Percentiles rank a stretch among this genome's conserved stretches.
Evolutionary conservation across 1,284 basidiomycete species (phyloP).

Genomic region (Ganoderma multipileum): DNA sequence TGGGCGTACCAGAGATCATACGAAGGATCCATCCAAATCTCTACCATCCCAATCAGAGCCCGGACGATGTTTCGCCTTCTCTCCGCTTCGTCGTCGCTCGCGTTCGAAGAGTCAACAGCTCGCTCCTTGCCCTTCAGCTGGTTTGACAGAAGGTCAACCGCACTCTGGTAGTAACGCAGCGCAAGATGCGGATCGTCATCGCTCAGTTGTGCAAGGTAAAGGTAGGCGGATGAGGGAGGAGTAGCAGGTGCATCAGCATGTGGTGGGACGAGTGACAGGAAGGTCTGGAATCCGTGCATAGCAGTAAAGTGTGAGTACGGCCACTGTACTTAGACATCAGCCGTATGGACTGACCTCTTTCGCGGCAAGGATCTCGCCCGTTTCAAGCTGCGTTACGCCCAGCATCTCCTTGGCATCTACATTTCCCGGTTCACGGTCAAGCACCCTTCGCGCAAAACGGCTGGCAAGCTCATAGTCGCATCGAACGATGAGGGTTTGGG

Average conservation of each 20-base stretch:
- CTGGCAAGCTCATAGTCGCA: conserved; percentile 86
- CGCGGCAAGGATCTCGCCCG: conserved; percentile 78
- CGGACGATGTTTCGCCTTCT: conserved; percentile 77
- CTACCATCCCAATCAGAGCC: conserved; percentile 92
- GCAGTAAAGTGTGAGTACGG: background rate
- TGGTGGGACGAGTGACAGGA: conserved; percentile 67
- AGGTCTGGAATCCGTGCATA: conserved; percentile 54
- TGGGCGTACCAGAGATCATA: conserved; percentile 84
- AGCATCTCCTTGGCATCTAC: conserved; percentile 82
- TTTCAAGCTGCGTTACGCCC: conserved; percentile 80
- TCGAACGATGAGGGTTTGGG: conserved; percentile 80
- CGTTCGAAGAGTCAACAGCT: conserved; percentile 49
- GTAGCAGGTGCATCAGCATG: conserved; percentile 60
- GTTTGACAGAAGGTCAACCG: conserved; percentile 75
- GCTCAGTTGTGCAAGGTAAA: conserved; percentile 90
- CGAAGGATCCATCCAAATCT: conserved; percentile 93
- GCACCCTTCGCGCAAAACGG: conserved; percentile 73
- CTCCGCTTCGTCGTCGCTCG: conserved; percentile 64
- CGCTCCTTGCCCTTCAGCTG: conserved; percentile 78
- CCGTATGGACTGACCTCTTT: conserved; percentile 61
- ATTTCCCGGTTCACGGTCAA: conserved; percentile 71
- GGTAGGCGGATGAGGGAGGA: conserved; percentile 83
- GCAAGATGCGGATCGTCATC: conserved; percentile 81
- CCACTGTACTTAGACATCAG: background rate
- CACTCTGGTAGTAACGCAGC: conserved; percentile 82